Conservation (phyloP, 2,329 filamentous ascomycete genomes). For the Nemania sp. region DNA sequence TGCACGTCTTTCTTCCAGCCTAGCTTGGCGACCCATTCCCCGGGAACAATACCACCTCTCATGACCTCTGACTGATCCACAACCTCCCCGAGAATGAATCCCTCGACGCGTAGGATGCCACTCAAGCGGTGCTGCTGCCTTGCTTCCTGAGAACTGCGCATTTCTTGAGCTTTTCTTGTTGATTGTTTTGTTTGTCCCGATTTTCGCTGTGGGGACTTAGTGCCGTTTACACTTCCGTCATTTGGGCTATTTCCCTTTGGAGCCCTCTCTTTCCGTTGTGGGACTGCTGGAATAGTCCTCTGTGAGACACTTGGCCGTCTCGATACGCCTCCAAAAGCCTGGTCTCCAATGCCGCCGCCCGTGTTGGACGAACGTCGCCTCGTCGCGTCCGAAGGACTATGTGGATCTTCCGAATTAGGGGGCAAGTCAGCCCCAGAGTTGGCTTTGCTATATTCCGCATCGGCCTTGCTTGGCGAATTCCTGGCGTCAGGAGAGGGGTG, state of each 20-base stretch:
- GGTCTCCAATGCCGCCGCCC: neutral
- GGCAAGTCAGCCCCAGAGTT: neutral
- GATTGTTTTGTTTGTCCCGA: neutral
- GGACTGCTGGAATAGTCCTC: neutral
- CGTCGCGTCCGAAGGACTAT: neutral
- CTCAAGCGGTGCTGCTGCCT: slow-evolving; percentile 10
- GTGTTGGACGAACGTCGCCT: neutral
- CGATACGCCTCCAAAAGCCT: neutral
- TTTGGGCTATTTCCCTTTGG: neutral
- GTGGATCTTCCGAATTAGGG: neutral
- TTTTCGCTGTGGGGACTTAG: neutral
- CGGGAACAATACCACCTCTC: slow-evolving; percentile 7
- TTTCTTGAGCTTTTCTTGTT: neutral
- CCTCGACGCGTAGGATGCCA: slow-evolving; percentile 3
- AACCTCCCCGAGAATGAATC: slow-evolving; percentile 8
- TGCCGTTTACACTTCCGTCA: neutral
- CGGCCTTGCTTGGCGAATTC: neutral
- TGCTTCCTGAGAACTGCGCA: neutral
- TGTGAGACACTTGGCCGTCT: slow-evolving; percentile 1
- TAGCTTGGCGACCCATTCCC: slow-evolving; percentile 9
- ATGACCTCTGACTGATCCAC: slow-evolving; percentile 10
- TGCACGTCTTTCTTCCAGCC: slow-evolving; percentile 3
- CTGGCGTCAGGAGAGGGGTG: neutral
- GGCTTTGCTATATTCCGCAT: neutral
- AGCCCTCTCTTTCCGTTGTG: neutral